Percentiles rank a stretch among this genome's conserved stretches.
These are phyloP conservation scores for Globisporangium nodosum DNA, from an alignment of 352 stramenopile genomes.

Conservation along the genomic window DNA sequence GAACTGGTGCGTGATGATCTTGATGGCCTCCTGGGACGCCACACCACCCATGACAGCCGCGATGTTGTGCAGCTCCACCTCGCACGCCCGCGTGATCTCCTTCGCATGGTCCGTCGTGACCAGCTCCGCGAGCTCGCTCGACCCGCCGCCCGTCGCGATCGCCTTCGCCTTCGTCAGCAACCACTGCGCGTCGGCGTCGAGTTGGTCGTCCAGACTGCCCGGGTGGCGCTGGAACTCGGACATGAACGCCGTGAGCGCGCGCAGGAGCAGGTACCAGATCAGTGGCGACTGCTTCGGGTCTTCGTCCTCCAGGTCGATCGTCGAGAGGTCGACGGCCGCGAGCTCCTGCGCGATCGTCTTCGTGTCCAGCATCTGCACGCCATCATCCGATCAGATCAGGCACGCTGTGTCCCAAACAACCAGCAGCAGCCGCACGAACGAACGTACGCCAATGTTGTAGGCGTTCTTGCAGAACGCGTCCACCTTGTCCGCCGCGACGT, in stretches of 20 bases:
- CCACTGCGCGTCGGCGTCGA: conserved; percentile 59
- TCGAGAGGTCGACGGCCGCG: conserved; percentile 45
- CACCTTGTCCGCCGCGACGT: conserved; percentile 65
- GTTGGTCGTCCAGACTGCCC: conserved; percentile 51
- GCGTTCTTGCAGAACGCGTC: conserved; percentile 92
- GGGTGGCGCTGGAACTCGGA: conserved; percentile 73
- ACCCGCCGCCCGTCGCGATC: conserved; percentile 13
- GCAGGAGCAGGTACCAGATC: conserved; percentile 93
- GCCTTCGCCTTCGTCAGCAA: conserved; percentile 44
- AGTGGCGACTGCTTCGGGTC: conserved; percentile 88
- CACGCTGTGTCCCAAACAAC: no score
- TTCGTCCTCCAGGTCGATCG: conserved; percentile 73
- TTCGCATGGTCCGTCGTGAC: conserved; percentile 71
- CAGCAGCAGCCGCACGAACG: background rate
- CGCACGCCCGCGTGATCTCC: conserved; percentile 91
- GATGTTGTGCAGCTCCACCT: conserved; percentile 92
- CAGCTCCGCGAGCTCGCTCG: conserved; percentile 30
- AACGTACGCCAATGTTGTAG: conserved; percentile 73
- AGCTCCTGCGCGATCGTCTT: conserved; percentile 85
- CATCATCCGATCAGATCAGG: background rate
- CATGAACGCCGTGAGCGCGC: conserved; percentile 57
- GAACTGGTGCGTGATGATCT: conserved; percentile 98
- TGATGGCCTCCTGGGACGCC: conserved; percentile 96
- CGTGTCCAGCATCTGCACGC: conserved; percentile 66
- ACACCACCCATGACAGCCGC: conserved; percentile 95